Evolutionary conservation across 2,329 filamentous ascomycete genomes (phyloP).

Genomic region (Neodidymelliopsis sp.): DNA sequence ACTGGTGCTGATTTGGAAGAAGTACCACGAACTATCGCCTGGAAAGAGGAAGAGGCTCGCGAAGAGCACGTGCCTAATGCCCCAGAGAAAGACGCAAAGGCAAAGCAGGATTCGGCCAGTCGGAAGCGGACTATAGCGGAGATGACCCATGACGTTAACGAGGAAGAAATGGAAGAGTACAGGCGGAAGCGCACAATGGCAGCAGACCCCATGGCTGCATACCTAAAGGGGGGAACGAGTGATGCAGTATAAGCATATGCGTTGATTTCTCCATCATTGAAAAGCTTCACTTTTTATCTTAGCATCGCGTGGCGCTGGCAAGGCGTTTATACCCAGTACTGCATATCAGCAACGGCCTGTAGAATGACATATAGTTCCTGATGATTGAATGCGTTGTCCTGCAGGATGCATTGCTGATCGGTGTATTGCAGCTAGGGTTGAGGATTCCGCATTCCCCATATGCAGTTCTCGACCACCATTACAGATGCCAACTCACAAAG

Average conservation of each 20-base stretch:
- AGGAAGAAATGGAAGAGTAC: constrained; percentile 88
- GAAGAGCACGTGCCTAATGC: constrained; percentile 55
- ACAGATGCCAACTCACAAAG: constrained; percentile 35
- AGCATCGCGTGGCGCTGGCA: constrained; percentile 47
- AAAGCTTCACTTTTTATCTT: constrained; percentile 25
- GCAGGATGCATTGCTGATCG: constrained; percentile 36
- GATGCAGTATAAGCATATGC: constrained; percentile 58
- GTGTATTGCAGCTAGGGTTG: constrained; percentile 31
- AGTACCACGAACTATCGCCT: constrained; percentile 51
- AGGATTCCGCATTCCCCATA: constrained; percentile 20
- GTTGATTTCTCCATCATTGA: constrained; percentile 23
- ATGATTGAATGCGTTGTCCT: constrained; percentile 46
- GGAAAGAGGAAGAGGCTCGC: constrained; percentile 51
- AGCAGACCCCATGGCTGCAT: constrained; percentile 86
- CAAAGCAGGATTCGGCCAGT: constrained; percentile 48
- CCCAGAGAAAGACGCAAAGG: constrained; percentile 51
- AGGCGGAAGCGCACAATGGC: constrained; percentile 75
- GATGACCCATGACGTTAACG: constrained; percentile 77
- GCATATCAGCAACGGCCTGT: constrained; percentile 31
- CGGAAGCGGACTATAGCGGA: constrained; percentile 82
- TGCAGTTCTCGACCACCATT: constrained; percentile 25
- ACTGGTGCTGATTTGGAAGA: constrained; percentile 56
- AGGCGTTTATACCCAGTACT: constrained; percentile 31
- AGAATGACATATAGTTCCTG: constrained; percentile 46
- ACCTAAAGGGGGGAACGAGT: constrained; percentile 74